These are phyloP conservation scores for Populus deltoides DNA, from an alignment of 345 rosid species.

Conservation along the genomic window DNA sequence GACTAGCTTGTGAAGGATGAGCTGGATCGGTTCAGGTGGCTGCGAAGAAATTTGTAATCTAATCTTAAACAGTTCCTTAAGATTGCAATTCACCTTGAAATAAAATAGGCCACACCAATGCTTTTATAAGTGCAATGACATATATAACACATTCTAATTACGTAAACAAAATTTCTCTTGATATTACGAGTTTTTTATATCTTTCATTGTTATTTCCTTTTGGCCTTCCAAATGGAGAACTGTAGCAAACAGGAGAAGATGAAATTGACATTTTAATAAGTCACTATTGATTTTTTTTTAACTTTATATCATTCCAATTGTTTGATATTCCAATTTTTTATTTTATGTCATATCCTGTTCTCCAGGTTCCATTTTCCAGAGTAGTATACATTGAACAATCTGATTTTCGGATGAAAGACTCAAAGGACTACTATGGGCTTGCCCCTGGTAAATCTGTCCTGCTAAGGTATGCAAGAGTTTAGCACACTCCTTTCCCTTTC, in stretches of 20 bases:
- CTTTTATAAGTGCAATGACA: neutral
- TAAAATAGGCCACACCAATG: neutral
- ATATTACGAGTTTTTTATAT: neutral
- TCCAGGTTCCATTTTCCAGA: slow-evolving; percentile 74
- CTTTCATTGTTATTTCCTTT: neutral
- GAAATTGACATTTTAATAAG: neutral
- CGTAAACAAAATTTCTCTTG: neutral
- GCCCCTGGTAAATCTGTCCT: slow-evolving; percentile 91
- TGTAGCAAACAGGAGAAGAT: neutral
- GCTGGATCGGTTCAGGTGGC: neutral
- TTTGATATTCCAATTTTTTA: neutral
- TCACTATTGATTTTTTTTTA: neutral
- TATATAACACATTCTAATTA: neutral
- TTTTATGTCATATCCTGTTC: neutral
- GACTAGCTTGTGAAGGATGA: neutral
- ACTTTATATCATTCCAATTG: neutral
- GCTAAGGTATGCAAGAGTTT: slow-evolving; percentile 50
- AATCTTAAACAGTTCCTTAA: neutral
- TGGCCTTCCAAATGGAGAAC: neutral
- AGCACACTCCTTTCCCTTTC: neutral
- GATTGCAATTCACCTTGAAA: neutral
- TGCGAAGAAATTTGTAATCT: neutral
- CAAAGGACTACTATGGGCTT: slow-evolving; percentile 91
- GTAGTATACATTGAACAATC: slow-evolving; percentile 78
- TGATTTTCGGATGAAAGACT: slow-evolving; percentile 91